Conservation (phyloP, 306 rosid genomes). For the Gastrolobium bilobum region DNA sequence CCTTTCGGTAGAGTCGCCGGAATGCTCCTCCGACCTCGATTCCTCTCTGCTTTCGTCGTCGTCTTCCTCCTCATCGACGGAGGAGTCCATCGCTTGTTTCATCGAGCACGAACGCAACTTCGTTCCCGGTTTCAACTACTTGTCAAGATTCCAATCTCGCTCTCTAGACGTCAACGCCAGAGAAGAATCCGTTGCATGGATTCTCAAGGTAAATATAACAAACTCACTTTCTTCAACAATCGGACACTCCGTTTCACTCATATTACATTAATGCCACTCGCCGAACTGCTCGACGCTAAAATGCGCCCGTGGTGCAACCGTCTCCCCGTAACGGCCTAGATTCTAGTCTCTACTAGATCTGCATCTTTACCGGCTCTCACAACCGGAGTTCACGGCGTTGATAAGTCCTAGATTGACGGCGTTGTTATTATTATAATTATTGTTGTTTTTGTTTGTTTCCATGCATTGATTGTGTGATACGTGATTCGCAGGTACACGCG, state of each 20-base stretch:
- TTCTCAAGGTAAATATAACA: conserved; percentile 69
- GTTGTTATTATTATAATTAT: neutral
- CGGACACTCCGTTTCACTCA: neutral
- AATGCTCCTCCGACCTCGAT: conserved; percentile 65
- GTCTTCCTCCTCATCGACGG: conserved; percentile 14
- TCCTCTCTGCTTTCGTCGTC: conserved; percentile 42
- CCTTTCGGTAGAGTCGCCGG: conserved; percentile 73
- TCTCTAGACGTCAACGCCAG: conserved; percentile 76
- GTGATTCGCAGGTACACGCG: conserved; percentile 65
- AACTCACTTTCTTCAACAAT: conserved; percentile 3
- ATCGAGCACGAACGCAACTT: conserved; percentile 76
- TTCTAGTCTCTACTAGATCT: conserved; percentile 49
- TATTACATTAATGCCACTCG: conserved; percentile 52
- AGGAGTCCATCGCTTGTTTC: conserved; percentile 77
- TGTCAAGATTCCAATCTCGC: conserved; percentile 64
- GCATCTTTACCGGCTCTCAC: conserved; percentile 10
- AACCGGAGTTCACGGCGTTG: conserved; percentile 16
- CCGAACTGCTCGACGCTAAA: conserved; percentile 10
- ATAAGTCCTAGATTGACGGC: conserved; percentile 5
- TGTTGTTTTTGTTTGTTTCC: neutral
- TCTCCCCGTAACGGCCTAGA: conserved; percentile 2
- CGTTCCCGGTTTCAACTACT: conserved; percentile 78
- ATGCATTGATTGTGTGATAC: neutral
- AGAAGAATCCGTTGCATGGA: conserved; percentile 86
- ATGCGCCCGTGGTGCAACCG: neutral